Evolutionary conservation across 495 filamentous ascomycete species (phyloP).

Genomic region (Hypoxylon rickii): DNA sequence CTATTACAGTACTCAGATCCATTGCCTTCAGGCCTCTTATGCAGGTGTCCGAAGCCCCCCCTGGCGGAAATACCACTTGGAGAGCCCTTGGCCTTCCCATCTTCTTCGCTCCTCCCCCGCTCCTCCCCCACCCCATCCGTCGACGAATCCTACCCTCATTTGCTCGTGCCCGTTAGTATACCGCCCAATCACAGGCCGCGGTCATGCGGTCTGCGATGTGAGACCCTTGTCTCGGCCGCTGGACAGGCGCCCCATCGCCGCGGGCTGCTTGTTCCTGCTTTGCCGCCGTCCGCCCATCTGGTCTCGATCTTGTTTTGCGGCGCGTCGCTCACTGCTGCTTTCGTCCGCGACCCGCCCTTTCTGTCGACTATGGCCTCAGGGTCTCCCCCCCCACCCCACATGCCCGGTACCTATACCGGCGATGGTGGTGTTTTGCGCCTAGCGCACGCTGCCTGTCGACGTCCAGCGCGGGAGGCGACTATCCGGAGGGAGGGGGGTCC

Average conservation of each 20-base stretch:
- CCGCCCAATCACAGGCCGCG: conserved; percentile 26
- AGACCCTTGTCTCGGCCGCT: conserved; percentile 20
- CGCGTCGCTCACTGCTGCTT: too few species aligned
- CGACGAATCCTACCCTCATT: background rate
- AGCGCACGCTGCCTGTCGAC: background rate
- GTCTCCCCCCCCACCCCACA: too few species aligned
- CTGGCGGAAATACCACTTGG: too few species aligned
- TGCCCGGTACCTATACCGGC: too few species aligned
- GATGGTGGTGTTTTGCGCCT: too few species aligned
- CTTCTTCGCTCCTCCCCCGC: background rate
- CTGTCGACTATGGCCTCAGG: too few species aligned
- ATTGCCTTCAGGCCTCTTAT: too few species aligned
- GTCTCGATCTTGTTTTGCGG: conserved; percentile 22
- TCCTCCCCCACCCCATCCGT: background rate
- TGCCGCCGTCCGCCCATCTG: too few species aligned
- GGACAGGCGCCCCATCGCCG: conserved; percentile 7
- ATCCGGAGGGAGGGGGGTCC: too few species aligned
- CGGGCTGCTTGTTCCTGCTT: background rate
- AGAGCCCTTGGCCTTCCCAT: conserved; percentile 4
- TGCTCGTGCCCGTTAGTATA: conserved; percentile 5
- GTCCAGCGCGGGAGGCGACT: background rate
- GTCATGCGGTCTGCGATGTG: conserved; percentile 26
- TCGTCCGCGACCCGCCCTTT: too few species aligned
- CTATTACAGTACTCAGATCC: too few species aligned
- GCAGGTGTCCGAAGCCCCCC: too few species aligned